phyloP scores from a whole-genome alignment of 2,329 filamentous ascomycete species.

The Aspergillus sp. region DNA sequence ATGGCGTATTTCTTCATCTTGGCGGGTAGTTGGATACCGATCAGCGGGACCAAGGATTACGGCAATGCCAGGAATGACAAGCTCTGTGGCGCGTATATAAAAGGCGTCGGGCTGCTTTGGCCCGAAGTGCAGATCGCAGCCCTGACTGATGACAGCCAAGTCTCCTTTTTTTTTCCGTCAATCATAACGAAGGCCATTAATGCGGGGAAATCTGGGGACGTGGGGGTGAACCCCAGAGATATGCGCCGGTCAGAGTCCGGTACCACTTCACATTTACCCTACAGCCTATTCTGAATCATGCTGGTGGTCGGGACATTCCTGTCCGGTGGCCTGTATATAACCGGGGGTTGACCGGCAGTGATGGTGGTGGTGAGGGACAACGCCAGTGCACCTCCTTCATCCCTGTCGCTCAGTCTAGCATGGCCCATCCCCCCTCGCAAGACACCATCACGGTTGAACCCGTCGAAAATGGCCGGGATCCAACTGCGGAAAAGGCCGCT shows the following conservation, averaged over 20 bases:
- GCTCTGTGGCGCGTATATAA: not conserved
- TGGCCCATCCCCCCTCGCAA: not conserved
- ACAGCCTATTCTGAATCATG: not conserved
- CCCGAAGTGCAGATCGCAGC: not conserved
- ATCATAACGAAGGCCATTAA: not conserved
- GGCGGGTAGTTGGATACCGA: not conserved
- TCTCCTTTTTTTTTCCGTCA: not conserved
- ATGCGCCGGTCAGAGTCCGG: not conserved
- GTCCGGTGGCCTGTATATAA: not conserved
- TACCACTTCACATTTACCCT: not conserved
- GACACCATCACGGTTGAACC: slow-evolving; percentile 11
- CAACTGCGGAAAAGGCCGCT: slow-evolving; percentile 9
- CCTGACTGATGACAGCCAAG: not conserved
- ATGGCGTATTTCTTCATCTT: slow-evolving; percentile 16
- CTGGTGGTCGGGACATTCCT: not conserved
- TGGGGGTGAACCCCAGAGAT: not conserved
- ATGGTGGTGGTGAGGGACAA: not conserved
- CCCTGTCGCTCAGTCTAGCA: not conserved
- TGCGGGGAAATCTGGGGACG: not conserved
- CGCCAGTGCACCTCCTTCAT: not conserved
- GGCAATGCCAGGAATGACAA: not conserved
- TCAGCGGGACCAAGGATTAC: not conserved
- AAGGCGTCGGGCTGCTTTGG: not conserved
- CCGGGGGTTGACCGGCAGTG: too few relatives aligned
- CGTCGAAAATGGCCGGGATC: not conserved